Conservation (phyloP, 78 protist species). For the Isochrysis galbana region DNA sequence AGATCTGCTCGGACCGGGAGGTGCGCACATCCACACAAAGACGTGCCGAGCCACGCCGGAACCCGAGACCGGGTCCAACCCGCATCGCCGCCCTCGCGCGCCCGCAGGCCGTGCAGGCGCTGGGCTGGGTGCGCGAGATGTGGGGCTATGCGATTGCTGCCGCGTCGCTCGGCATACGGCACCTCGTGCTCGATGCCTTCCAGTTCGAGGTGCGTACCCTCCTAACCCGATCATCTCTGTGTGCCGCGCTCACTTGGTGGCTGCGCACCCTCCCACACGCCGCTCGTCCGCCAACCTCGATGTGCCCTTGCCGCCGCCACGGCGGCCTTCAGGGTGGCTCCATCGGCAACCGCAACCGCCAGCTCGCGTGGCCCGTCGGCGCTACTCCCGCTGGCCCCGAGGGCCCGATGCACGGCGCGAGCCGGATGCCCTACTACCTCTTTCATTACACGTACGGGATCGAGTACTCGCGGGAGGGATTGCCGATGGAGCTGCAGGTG, state of each 20-base stretch:
- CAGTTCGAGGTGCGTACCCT: neutral
- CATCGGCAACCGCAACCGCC: neutral
- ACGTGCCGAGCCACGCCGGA: neutral
- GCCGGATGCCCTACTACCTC: neutral
- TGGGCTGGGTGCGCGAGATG: slow-evolving; percentile 22
- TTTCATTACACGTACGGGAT: slow-evolving; percentile 6
- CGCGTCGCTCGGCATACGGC: neutral
- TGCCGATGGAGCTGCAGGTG: slow-evolving; percentile 22
- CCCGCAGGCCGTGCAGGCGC: neutral
- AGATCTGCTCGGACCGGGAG: neutral
- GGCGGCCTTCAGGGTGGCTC: neutral
- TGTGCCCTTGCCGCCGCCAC: neutral
- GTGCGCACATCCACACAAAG: neutral
- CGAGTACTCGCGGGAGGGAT: neutral
- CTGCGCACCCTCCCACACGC: no score
- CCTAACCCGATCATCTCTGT: neutral
- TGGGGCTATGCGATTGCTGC: neutral
- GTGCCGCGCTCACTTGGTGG: neutral
- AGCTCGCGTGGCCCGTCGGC: neutral
- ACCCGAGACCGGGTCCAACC: neutral
- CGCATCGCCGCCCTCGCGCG: neutral
- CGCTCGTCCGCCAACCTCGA: no score
- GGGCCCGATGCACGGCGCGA: neutral
- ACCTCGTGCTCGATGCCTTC: neutral
- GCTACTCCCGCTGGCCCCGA: neutral